phyloP scores from a whole-genome alignment of 345 rosid genomes.

The Noccaea bulbosa region DNA sequence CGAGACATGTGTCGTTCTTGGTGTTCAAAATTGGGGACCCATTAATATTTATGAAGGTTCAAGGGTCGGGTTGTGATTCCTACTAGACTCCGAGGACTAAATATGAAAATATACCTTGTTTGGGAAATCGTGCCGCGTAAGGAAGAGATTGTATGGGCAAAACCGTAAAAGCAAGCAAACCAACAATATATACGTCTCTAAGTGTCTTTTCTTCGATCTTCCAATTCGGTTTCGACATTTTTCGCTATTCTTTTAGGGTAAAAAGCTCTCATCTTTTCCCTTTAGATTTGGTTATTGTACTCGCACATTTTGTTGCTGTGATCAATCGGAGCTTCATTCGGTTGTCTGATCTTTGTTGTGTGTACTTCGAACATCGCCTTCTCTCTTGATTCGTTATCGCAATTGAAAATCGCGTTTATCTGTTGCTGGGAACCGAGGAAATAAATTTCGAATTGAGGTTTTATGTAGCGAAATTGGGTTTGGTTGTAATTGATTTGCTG shows the following conservation, averaged over 20 bases:
- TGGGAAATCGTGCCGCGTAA: conserved; percentile 33
- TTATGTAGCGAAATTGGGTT: background rate
- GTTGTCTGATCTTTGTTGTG: background rate
- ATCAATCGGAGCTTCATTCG: background rate
- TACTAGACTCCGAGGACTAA: conserved; percentile 12
- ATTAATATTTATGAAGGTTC: background rate
- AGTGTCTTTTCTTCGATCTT: background rate
- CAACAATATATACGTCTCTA: conserved; percentile 21
- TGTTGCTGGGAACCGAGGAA: background rate
- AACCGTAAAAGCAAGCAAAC: conserved; percentile 11
- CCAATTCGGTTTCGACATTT: conserved; percentile 28
- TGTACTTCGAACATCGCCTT: background rate
- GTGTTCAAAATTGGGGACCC: background rate
- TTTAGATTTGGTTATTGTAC: background rate
- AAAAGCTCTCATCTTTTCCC: conserved; percentile 10
- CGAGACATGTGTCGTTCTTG: background rate
- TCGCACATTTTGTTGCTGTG: background rate
- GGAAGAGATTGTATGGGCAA: conserved; percentile 13
- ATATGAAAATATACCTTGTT: background rate
- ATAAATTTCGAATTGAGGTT: background rate
- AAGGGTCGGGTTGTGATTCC: background rate
- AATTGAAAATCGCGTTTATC: background rate
- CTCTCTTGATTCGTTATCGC: conserved; percentile 1
- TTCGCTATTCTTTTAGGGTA: conserved; percentile 20
- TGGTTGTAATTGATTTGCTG: background rate